Evolutionary conservation across 78 protist genomes (phyloP).

Genomic region (Abeoforma whisleri): DNA sequence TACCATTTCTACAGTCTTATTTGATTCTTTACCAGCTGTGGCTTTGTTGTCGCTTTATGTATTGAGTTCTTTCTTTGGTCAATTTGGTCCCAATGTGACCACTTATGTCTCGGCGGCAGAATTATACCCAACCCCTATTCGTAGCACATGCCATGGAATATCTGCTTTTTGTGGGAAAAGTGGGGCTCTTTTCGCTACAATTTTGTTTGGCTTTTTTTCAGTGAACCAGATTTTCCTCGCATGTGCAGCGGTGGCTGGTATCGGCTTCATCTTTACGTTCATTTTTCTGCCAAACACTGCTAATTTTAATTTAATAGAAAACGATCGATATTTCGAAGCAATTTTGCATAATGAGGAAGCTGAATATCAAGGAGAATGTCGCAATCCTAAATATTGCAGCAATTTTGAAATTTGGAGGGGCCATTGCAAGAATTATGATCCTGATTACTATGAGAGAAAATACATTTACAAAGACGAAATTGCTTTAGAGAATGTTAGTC

Average conservation of each 20-base stretch:
- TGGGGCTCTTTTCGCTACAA: conserved; percentile 18
- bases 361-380: not conserved
- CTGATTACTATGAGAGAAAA: too few species aligned
- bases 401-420: conserved; percentile 22
- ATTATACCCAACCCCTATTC: not conserved
- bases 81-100: not conserved
- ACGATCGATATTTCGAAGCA: conserved; percentile 28
- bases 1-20: not conserved
- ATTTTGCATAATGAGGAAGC: not conserved
- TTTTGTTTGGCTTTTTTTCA: not conserved
- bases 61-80: not conserved
- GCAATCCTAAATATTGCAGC: conserved; percentile 25
- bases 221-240: not conserved
- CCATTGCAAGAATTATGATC: not conserved
- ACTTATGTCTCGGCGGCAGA: conserved; percentile 23
- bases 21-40: not conserved
- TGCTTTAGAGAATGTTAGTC: too few species aligned
- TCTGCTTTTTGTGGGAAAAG: conserved; percentile 16
- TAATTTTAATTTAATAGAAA: conserved; percentile 2
- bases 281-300: conserved; percentile 15
- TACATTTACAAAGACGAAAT: too few species aligned
- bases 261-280: conserved; percentile 11
- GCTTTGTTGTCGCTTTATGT: not conserved
- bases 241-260: conserved; percentile 1
- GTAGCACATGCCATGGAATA: not conserved